Percentiles rank a stretch among this genome's conserved stretches.
These are phyloP conservation scores for Schwanniomyces sp. DNA, from an alignment of 805 yeast species.

Conservation along the genomic window DNA sequence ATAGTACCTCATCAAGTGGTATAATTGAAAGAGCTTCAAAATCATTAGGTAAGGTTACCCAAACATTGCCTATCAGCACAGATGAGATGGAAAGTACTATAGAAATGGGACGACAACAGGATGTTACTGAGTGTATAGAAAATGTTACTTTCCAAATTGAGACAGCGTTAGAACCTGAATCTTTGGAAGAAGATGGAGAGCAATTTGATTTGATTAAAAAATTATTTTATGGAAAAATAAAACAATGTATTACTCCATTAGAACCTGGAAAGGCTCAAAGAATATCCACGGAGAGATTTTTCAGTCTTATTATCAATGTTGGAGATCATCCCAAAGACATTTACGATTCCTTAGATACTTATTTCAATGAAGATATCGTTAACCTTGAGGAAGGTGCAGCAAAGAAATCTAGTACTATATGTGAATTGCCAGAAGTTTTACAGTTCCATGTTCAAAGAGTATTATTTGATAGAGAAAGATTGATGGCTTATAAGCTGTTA, in stretches of 20 bases:
- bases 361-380: constrained; percentile 73
- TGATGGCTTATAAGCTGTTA: constrained; percentile 76
- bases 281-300: constrained; percentile 63
- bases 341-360: constrained; percentile 86
- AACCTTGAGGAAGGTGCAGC: constrained; percentile 71
- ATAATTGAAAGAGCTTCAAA: not conserved
- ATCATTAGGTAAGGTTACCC: constrained; percentile 3
- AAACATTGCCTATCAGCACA: constrained; percentile 40
- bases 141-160: constrained; percentile 90
- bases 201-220: constrained; percentile 79
- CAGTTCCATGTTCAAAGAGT: constrained; percentile 96
- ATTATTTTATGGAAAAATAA: constrained; percentile 82
- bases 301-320: constrained; percentile 79
- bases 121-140: constrained; percentile 95
- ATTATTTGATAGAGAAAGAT: constrained; percentile 72
- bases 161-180: constrained; percentile 73
- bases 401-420: constrained; percentile 69
- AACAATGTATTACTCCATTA: constrained; percentile 66
- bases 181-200: constrained; percentile 66
- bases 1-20: not conserved
- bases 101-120: constrained; percentile 90
- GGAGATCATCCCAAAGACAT: constrained; percentile 86
- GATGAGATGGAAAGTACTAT: constrained; percentile 74
- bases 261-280: constrained; percentile 30
- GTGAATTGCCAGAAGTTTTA: constrained; percentile 72